Conservation (phyloP, 192 early-diverging fungal genomes). For the Umbelopsis ramanniana region DNA sequence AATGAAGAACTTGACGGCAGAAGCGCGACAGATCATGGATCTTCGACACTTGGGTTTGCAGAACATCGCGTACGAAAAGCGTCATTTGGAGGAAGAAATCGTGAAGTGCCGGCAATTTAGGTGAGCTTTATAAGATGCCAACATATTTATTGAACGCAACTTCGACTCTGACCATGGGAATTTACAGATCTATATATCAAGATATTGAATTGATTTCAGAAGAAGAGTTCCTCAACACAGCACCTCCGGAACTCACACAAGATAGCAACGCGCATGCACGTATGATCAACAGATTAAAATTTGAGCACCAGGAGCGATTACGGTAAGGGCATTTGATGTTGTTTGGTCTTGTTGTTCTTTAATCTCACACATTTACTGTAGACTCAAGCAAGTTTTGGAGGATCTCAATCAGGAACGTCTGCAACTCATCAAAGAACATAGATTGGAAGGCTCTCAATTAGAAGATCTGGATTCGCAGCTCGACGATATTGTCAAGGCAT, state of each 20-base stretch:
- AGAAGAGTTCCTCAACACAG: conserved; percentile 41
- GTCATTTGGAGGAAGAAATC: conserved; percentile 59
- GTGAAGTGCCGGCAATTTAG: conserved; percentile 57
- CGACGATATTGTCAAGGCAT: conserved; percentile 3
- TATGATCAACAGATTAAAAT: conserved; percentile 60
- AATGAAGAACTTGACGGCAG: conserved; percentile 50
- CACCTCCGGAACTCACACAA: conserved; percentile 33
- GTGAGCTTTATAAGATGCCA: conserved; percentile 33
- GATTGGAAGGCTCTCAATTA: conserved; percentile 7
- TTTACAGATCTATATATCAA: conserved; percentile 57
- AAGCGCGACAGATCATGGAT: conserved; percentile 63
- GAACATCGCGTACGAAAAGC: conserved; percentile 61
- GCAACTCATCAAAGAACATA: conserved; percentile 5
- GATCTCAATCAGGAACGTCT: conserved; percentile 18
- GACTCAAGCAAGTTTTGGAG: conserved; percentile 4
- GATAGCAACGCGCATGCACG: conserved; percentile 45
- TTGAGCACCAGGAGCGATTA: conserved; percentile 56
- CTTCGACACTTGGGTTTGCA: conserved; percentile 48
- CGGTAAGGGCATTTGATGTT: conserved; percentile 15
- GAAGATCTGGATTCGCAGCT: conserved; percentile 15
- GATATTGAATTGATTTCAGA: conserved; percentile 50
- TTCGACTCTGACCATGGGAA: too few species aligned
- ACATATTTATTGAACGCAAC: conserved; percentile 3
- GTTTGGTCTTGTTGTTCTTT: too few species aligned
- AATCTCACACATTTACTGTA: neutral